A percentile compares a stretch with the other conserved stretches of the same genome.
phyloP scores from a whole-genome alignment of 768 basidiomycete genomes.

The Psilocybe azurescens region DNA sequence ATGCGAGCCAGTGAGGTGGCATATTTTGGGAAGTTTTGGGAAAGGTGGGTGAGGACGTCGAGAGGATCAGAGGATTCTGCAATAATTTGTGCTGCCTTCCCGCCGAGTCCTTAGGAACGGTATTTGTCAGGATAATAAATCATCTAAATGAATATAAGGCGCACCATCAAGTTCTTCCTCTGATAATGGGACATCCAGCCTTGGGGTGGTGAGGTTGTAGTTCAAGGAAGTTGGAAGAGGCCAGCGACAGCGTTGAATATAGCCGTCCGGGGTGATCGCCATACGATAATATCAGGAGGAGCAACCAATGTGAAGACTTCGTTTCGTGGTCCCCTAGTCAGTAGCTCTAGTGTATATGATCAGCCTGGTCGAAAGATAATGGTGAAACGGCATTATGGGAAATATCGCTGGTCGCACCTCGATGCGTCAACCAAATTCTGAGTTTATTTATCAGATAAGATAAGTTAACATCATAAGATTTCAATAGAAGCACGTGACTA shows the following conservation, averaged over 20 bases:
- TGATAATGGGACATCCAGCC: conserved; percentile 47
- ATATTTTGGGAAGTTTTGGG: conserved; percentile 92
- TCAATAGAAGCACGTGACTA: conserved; percentile 19
- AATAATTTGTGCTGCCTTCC: conserved; percentile 79
- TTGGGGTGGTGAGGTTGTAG: conserved; percentile 59
- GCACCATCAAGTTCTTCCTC: conserved; percentile 61
- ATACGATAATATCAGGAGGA: conserved; percentile 45
- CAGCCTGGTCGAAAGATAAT: conserved; percentile 14
- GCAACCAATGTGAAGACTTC: conserved; percentile 34
- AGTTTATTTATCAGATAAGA: conserved; percentile 24
- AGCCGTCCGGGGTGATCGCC: conserved; percentile 62
- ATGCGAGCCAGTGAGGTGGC: conserved; percentile 75
- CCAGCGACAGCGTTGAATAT: conserved; percentile 79
- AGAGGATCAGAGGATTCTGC: conserved; percentile 60
- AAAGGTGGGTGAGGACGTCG: conserved; percentile 63
- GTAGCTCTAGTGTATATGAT: conserved; percentile 19
- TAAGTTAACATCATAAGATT: not conserved
- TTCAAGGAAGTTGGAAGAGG: conserved; percentile 69
- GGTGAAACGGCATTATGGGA: not conserved
- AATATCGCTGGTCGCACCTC: not conserved
- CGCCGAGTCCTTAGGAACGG: conserved; percentile 57
- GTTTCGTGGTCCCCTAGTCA: conserved; percentile 22
- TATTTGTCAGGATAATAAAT: not conserved
- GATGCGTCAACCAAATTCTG: conserved; percentile 25
- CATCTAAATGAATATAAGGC: not conserved